phyloP scores from a whole-genome alignment of 1,284 basidiomycete genomes.

The Volvariella surrecta region DNA sequence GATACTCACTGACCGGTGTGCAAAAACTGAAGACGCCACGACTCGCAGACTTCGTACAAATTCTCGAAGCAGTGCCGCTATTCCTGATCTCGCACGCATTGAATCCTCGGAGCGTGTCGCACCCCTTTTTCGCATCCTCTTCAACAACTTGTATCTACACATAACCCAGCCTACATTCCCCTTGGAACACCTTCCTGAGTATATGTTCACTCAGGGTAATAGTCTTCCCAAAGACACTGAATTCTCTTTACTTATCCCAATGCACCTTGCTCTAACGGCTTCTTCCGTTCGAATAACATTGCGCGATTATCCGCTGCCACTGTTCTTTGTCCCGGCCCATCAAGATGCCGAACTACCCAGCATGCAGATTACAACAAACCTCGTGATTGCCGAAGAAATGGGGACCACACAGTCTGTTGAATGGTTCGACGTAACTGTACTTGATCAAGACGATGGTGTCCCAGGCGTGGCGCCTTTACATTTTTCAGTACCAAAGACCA shows the following conservation, averaged over 20 bases:
- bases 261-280: conserved; percentile 72
- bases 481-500: conserved; percentile 80
- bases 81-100: conserved; percentile 30
- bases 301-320: conserved; percentile 76
- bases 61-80: conserved; percentile 15
- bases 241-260: conserved; percentile 79
- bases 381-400: conserved; percentile 90
- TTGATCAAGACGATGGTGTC: conserved; percentile 44
- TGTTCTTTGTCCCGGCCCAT: conserved; percentile 51
- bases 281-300: conserved; percentile 56
- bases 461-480: conserved; percentile 48
- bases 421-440: conserved; percentile 62
- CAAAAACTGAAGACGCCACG: conserved; percentile 24
- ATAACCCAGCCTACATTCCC: conserved; percentile 61
- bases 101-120: conserved; percentile 5
- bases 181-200: conserved; percentile 51
- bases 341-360: conserved; percentile 30
- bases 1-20: conserved; percentile 25
- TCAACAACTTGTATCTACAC: conserved; percentile 53
- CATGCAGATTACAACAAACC: conserved; percentile 68
- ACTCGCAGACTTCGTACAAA: conserved; percentile 21
- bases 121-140: conserved; percentile 48
- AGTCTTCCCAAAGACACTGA: conserved; percentile 65
- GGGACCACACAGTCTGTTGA: conserved; percentile 64
- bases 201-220: conserved; percentile 62